A percentile compares a stretch with the other conserved stretches of the same genome.
phyloP scores from a whole-genome alignment of 768 basidiomycete species.

The Clavulina sp. region DNA sequence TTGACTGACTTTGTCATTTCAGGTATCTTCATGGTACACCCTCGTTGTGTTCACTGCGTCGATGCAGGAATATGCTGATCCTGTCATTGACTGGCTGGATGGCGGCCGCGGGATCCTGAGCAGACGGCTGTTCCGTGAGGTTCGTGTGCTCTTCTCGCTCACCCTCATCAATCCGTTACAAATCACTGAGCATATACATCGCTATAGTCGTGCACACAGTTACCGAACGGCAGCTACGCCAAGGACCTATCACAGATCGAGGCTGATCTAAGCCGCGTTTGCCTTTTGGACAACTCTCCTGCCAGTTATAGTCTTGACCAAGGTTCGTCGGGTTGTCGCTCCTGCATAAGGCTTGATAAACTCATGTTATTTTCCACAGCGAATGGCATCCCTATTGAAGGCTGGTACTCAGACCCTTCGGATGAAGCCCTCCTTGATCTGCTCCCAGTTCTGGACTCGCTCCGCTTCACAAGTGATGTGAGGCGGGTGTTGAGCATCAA shows the following conservation, averaged over 20 bases:
- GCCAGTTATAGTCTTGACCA: constrained; percentile 83
- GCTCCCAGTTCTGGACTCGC: constrained; percentile 84
- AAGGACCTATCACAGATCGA: constrained; percentile 85
- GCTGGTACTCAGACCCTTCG: constrained; percentile 93
- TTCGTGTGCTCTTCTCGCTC: constrained; percentile 24
- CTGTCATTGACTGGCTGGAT: constrained; percentile 98
- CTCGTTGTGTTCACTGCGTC: constrained; percentile 98
- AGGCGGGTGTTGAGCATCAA: constrained; percentile 69
- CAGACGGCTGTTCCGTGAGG: constrained; percentile 83
- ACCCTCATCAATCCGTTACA: neutral
- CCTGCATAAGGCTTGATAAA: neutral
- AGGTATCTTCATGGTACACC: constrained; percentile 98
- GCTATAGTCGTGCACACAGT: constrained; percentile 70
- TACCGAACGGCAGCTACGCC: constrained; percentile 84
- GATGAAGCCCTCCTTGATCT: constrained; percentile 95
- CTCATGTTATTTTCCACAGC: constrained; percentile 30
- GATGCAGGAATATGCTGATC: constrained; percentile 98
- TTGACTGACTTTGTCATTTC: constrained; percentile 5
- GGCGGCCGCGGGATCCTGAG: constrained; percentile 80
- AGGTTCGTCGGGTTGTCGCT: constrained; percentile 33
- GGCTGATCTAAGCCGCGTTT: constrained; percentile 77
- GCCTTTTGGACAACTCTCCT: constrained; percentile 92
- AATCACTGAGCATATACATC: constrained; percentile 2
- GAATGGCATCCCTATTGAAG: constrained; percentile 97
- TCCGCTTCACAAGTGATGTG: constrained; percentile 92